Percentiles rank a stretch among this genome's conserved stretches.
phyloP scores from a whole-genome alignment of 805 yeast genomes.

The Ogataea ramenticola region DNA sequence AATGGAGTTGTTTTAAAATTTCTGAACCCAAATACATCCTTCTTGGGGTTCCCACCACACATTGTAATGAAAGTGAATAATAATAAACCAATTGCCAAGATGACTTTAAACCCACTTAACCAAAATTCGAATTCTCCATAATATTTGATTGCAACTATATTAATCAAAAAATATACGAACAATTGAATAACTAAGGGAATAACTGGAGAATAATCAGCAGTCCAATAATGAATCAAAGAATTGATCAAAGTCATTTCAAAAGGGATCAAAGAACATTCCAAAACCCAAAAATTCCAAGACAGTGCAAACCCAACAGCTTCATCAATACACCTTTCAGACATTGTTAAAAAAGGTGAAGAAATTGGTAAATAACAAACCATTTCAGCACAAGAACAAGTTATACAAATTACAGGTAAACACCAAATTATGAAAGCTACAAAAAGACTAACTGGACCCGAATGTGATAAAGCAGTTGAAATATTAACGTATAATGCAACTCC shows the following conservation, averaged over 20 bases:
- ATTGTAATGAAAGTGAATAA: slow-evolving; percentile 45
- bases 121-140: slow-evolving; percentile 46
- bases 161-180: slow-evolving; percentile 51
- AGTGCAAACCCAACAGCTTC: slow-evolving; percentile 23
- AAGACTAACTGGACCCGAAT: slow-evolving; percentile 24
- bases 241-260: slow-evolving; percentile 41
- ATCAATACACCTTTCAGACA: slow-evolving; percentile 27
- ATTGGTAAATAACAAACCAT: slow-evolving; percentile 27
- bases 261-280: slow-evolving; percentile 36
- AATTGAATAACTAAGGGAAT: slow-evolving; percentile 58
- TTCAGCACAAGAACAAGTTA: slow-evolving; percentile 24
- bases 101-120: slow-evolving; percentile 31
- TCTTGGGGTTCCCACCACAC: slow-evolving; percentile 76
- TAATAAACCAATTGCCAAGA: slow-evolving; percentile 32
- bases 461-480: slow-evolving; percentile 19
- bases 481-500: slow-evolving; percentile 26
- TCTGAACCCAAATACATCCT: slow-evolving; percentile 55
- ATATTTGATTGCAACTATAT: slow-evolving; percentile 57
- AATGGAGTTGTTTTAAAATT: slow-evolving; percentile 36
- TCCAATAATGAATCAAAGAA: slow-evolving; percentile 68
- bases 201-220: slow-evolving; percentile 62
- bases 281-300: slow-evolving; percentile 27
- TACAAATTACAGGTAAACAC: slow-evolving; percentile 19
- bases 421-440: slow-evolving; percentile 20
- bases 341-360: slow-evolving; percentile 23